phyloP scores from a whole-genome alignment of 139 green algal genomes.

The Chlorella sp. region DNA sequence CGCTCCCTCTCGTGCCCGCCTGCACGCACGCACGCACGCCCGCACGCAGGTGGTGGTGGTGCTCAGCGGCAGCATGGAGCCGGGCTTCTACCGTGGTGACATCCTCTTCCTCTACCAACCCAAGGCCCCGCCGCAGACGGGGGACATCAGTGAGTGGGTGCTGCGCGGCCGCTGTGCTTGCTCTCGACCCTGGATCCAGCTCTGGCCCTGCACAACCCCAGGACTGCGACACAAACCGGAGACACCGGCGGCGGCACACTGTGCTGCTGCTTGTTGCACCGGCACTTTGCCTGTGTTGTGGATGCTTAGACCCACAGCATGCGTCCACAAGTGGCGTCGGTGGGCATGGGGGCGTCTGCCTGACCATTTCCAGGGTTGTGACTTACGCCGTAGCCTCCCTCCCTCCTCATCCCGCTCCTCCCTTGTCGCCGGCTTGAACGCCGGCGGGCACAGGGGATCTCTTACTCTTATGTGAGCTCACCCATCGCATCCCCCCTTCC shows the following conservation, averaged over 20 bases:
- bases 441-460: slow-evolving; percentile 82
- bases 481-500: background rate
- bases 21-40: too few species aligned
- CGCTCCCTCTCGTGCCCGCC: background rate
- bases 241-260: background rate
- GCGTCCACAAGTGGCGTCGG: background rate
- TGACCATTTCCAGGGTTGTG: background rate
- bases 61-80: slow-evolving; percentile 98
- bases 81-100: slow-evolving; percentile 95
- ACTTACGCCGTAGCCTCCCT: too few species aligned
- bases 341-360: too few species aligned
- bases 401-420: slow-evolving; percentile 33
- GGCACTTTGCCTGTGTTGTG: background rate
- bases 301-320: background rate
- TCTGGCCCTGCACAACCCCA: too few species aligned
- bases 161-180: background rate
- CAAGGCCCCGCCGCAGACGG: slow-evolving; percentile 34
- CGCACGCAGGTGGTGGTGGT: slow-evolving; percentile 93
- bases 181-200: background rate
- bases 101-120: slow-evolving; percentile 97
- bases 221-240: background rate
- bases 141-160: slow-evolving; percentile 20
- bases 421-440: slow-evolving; percentile 91
- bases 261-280: background rate
- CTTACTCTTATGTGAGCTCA: background rate